Percentiles rank a stretch among this genome's conserved stretches.
Conservation (phyloP, 306 rosid genomes). For the Dalbergia oliveri region DNA sequence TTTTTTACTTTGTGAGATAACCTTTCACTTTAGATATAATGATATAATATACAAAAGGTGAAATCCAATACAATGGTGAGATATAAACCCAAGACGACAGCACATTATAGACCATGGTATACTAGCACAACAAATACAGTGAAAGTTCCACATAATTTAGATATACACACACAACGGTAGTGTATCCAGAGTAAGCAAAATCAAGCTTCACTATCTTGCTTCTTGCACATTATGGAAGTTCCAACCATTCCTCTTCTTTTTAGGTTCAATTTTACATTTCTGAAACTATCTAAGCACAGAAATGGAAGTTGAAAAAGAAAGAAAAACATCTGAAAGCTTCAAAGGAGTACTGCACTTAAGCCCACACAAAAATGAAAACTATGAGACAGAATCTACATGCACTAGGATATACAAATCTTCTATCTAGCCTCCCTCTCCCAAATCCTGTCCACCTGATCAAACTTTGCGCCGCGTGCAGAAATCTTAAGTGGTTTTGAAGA, state of each 20-base stretch:
- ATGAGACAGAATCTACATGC: background rate
- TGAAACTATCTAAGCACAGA: background rate
- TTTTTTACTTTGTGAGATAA: background rate
- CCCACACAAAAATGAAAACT: background rate
- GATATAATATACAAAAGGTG: background rate
- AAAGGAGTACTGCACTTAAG: background rate
- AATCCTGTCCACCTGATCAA: no score
- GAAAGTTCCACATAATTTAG: conserved; percentile 27
- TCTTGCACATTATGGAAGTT: conserved; percentile 26
- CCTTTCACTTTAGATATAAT: background rate
- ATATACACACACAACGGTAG: conserved; percentile 12
- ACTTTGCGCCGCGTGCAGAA: no score
- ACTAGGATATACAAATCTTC: no score
- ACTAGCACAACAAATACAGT: background rate
- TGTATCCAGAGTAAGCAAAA: conserved; percentile 16
- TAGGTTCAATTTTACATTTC: conserved; percentile 33
- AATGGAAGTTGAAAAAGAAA: conserved; percentile 31
- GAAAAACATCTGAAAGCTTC: conserved; percentile 1
- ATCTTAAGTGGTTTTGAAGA: no score
- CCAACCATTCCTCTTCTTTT: conserved; percentile 24
- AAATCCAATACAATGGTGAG: background rate
- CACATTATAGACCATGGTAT: conserved; percentile 29
- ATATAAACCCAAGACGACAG: background rate
- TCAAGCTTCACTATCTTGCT: conserved; percentile 2
- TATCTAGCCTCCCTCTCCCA: no score